Evolutionary conservation across 345 rosid genomes (phyloP).

Genomic region (Sonneratia alba): DNA sequence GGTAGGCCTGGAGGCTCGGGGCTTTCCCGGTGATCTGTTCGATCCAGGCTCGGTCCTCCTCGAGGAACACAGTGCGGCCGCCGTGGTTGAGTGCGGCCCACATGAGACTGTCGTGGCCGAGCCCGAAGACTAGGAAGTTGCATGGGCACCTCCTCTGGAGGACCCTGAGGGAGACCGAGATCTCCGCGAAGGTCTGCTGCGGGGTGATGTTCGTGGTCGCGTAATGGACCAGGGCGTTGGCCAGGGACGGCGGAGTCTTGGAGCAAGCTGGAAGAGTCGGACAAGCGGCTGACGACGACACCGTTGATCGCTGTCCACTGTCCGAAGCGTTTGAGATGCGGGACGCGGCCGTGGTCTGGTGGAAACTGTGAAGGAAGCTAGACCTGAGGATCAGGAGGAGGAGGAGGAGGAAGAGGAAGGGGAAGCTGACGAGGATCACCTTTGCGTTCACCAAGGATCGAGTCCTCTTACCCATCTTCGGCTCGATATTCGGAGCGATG

Average conservation of each 20-base stretch:
- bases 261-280: constrained; percentile 27
- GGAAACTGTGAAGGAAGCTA: constrained; percentile 25
- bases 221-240: constrained; percentile 68
- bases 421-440: constrained; percentile 23
- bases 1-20: constrained; percentile 57
- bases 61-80: constrained; percentile 77
- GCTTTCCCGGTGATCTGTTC: constrained; percentile 30
- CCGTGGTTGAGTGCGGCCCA: constrained; percentile 76
- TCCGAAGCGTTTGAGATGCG: not conserved
- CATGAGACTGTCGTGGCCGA: constrained; percentile 93
- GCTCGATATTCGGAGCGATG: no score
- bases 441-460: constrained; percentile 26
- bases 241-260: constrained; percentile 56
- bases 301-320: no score
- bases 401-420: constrained; percentile 24
- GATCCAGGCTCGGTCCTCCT: constrained; percentile 79
- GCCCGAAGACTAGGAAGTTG: constrained; percentile 79
- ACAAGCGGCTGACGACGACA: constrained; percentile 2
- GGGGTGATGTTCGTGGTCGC: constrained; percentile 72
- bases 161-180: constrained; percentile 55
- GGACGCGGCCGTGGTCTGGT: constrained; percentile 13
- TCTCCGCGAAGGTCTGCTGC: constrained; percentile 71
- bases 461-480: constrained; percentile 8
- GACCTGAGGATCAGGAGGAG: constrained; percentile 35
- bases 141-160: constrained; percentile 64